These are phyloP conservation scores for Ogataea trehaloabstinens DNA, from an alignment of 805 yeast species.

Conservation along the genomic window DNA sequence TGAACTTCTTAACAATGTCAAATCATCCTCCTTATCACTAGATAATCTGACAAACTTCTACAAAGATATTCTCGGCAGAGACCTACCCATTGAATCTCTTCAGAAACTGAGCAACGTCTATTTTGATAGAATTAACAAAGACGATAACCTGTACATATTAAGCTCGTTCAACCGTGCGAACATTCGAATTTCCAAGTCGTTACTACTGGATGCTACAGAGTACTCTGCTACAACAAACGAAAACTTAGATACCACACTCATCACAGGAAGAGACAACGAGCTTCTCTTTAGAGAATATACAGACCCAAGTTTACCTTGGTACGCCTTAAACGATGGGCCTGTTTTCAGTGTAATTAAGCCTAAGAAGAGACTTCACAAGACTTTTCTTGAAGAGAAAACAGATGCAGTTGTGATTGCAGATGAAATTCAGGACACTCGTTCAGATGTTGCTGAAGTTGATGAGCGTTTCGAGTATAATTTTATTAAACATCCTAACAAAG, in stretches of 20 bases:
- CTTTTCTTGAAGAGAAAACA: conserved; percentile 7
- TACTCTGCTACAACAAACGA: conserved; percentile 20
- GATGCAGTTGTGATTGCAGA: conserved; percentile 16
- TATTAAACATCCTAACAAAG: conserved; percentile 11
- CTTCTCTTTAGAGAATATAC: conserved; percentile 13
- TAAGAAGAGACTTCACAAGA: conserved; percentile 10
- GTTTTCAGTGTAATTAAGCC: conserved; percentile 21
- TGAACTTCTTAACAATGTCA: conserved; percentile 27
- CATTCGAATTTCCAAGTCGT: conserved; percentile 25
- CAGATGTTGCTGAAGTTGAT: conserved; percentile 21
- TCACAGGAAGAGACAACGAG: conserved; percentile 2
- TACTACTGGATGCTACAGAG: conserved; percentile 28
- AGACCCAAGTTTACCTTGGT: conserved; percentile 33
- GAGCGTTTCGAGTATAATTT: conserved; percentile 30
- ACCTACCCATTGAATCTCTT: conserved; percentile 24
- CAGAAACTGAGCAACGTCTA: conserved; percentile 30
- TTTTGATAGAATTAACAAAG: conserved; percentile 29
- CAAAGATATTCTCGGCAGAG: conserved; percentile 13
- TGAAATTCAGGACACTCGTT: conserved; percentile 18
- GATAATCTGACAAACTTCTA: conserved; percentile 18
- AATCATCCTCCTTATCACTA: conserved; percentile 22
- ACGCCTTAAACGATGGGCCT: conserved; percentile 17
- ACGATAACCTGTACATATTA: conserved; percentile 25
- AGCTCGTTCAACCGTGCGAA: conserved; percentile 27
- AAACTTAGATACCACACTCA: conserved; percentile 8